These are phyloP conservation scores for Hymenoscyphus linearis DNA, from an alignment of 2,329 filamentous ascomycete genomes.

Conservation along the genomic window DNA sequence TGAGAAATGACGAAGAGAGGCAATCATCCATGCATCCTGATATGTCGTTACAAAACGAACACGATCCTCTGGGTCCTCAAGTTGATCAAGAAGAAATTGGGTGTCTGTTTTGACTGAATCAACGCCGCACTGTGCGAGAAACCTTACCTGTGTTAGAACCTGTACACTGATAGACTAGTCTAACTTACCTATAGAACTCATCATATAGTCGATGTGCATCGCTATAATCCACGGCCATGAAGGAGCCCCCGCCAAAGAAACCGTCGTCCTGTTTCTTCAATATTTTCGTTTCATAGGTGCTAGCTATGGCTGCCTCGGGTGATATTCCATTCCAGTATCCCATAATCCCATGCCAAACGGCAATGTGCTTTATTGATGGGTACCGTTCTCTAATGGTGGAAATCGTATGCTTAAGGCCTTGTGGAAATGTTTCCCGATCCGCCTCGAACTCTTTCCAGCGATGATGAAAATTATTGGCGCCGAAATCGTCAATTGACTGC, in stretches of 20 bases:
- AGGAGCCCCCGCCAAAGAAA: conserved; percentile 12
- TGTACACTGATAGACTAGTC: neutral
- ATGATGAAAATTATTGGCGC: conserved; percentile 11
- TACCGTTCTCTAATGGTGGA: conserved; percentile 3
- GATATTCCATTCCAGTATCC: conserved; percentile 17
- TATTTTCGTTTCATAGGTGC: conserved; percentile 8
- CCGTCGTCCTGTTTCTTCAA: conserved; percentile 12
- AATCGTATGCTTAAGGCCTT: conserved; percentile 10
- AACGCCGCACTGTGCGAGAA: conserved; percentile 11
- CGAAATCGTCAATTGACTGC: conserved; percentile 12
- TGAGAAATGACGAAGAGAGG: conserved; percentile 9
- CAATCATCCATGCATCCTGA: conserved; percentile 9
- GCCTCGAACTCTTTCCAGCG: conserved; percentile 15
- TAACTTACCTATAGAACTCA: conserved; percentile 15
- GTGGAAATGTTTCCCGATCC: conserved; percentile 10
- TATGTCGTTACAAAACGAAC: conserved; percentile 8
- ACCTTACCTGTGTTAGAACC: conserved; percentile 7
- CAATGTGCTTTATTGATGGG: conserved; percentile 15
- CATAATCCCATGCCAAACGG: conserved; percentile 17
- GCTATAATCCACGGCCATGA: conserved; percentile 9
- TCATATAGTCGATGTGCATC: conserved; percentile 13
- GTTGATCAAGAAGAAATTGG: conserved; percentile 12
- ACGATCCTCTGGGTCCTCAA: conserved; percentile 4
- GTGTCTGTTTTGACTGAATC: conserved; percentile 14
- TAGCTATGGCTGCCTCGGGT: conserved; percentile 9